Evolutionary conservation across 2,329 filamentous ascomycete species (phyloP).

Genomic region (Sclerotinia minor): DNA sequence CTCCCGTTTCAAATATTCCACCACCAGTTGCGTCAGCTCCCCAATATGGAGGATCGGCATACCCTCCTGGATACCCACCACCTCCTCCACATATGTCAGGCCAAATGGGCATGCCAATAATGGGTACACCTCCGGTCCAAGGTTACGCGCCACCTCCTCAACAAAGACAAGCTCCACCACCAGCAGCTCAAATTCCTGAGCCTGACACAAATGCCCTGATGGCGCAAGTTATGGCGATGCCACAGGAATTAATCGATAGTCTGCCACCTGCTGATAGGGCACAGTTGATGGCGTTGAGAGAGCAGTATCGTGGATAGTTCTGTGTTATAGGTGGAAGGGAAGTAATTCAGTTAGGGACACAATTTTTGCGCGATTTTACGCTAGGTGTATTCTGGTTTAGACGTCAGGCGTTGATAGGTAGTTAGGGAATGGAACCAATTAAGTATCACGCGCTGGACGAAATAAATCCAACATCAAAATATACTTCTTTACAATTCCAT

Average conservation of each 20-base stretch:
- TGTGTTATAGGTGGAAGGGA: background rate
- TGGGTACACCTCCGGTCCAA: conserved; percentile 50
- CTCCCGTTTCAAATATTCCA: conserved; percentile 36
- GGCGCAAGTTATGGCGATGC: conserved; percentile 76
- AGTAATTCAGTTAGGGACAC: background rate
- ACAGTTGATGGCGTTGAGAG: conserved; percentile 77
- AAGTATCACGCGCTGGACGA: background rate
- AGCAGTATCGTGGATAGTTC: conserved; percentile 23
- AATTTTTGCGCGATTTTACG: background rate
- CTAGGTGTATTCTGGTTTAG: background rate
- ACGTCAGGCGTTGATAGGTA: conserved; percentile 12
- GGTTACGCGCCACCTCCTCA: conserved; percentile 40
- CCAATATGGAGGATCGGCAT: conserved; percentile 42
- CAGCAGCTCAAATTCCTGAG: conserved; percentile 48
- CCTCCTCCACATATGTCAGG: conserved; percentile 45
- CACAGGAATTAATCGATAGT: conserved; percentile 76
- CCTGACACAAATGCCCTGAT: conserved; percentile 72
- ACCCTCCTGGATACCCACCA: conserved; percentile 43
- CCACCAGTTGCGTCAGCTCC: conserved; percentile 38
- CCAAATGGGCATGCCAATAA: conserved; percentile 42
- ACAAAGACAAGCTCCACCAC: conserved; percentile 38
- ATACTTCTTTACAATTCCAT: too few species aligned
- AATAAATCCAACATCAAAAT: background rate
- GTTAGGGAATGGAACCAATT: conserved; percentile 6
- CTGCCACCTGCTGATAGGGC: conserved; percentile 72